Percentiles rank a stretch among this genome's conserved stretches.
These are phyloP conservation scores for Xylaria grammica DNA, from an alignment of 495 filamentous ascomycete genomes.

Conservation along the genomic window DNA sequence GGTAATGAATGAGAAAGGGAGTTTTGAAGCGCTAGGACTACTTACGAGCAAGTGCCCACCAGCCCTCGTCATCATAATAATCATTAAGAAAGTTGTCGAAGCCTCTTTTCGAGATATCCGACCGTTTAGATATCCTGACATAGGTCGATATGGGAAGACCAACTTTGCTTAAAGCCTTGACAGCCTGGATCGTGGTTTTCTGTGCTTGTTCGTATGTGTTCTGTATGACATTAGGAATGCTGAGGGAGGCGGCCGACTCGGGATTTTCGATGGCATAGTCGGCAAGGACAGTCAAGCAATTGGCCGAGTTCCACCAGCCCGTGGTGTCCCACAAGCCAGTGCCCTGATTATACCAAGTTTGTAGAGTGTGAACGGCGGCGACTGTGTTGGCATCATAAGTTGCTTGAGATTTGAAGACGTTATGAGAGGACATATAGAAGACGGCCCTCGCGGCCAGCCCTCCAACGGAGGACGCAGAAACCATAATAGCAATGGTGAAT, in stretches of 20 bases:
- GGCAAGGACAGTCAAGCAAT: slow-evolving; percentile 66
- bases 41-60: slow-evolving; percentile 67
- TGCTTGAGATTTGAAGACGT: slow-evolving; percentile 22
- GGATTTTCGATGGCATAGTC: slow-evolving; percentile 59
- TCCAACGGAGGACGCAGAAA: slow-evolving; percentile 39
- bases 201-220: slow-evolving; percentile 52
- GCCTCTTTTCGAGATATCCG: slow-evolving; percentile 34
- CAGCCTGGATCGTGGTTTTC: slow-evolving; percentile 31
- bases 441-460: slow-evolving; percentile 46
- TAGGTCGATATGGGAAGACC: slow-evolving; percentile 44
- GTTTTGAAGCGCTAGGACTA: background rate
- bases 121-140: slow-evolving; percentile 25
- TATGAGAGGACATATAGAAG: slow-evolving; percentile 41
- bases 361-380: slow-evolving; percentile 55
- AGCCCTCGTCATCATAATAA: slow-evolving; percentile 74
- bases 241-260: slow-evolving; percentile 33
- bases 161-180: slow-evolving; percentile 36
- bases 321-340: slow-evolving; percentile 69
- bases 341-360: slow-evolving; percentile 65
- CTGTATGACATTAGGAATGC: slow-evolving; percentile 43
- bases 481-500: slow-evolving; percentile 28
- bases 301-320: slow-evolving; percentile 81
- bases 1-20: background rate
- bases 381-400: slow-evolving; percentile 48
- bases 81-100: slow-evolving; percentile 63